These are phyloP conservation scores for Afroboletus lepidellus DNA, from an alignment of 1,284 basidiomycete genomes.

Conservation along the genomic window DNA sequence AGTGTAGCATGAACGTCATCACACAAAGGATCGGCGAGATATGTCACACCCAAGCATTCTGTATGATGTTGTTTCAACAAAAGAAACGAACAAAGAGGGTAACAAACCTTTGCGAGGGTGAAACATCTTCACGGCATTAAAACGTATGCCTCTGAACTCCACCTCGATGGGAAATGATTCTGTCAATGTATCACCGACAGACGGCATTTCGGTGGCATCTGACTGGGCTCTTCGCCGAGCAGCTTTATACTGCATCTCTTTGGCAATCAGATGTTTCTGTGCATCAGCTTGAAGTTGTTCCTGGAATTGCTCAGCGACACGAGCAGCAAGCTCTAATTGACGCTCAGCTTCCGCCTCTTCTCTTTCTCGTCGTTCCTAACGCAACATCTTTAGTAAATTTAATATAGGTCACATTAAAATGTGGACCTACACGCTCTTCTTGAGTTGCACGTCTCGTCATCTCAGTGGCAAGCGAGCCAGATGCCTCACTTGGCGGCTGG, in stretches of 20 bases:
- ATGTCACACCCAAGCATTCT: constrained; percentile 65
- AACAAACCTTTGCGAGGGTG: constrained; percentile 60
- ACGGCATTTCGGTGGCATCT: constrained; percentile 62
- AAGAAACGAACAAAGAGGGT: background rate
- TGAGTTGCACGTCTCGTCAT: constrained; percentile 70
- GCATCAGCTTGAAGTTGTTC: constrained; percentile 62
- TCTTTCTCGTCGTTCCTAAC: constrained; percentile 36
- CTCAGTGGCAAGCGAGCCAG: constrained; percentile 68
- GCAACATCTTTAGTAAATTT: constrained; percentile 3
- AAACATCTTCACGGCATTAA: constrained; percentile 66
- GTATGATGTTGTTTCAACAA: background rate
- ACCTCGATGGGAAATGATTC: constrained; percentile 62
- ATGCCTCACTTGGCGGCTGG: constrained; percentile 53
- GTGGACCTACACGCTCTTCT: constrained; percentile 52
- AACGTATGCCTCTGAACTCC: constrained; percentile 54
- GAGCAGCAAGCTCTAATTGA: constrained; percentile 47
- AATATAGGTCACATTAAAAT: background rate
- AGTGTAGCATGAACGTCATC: constrained; percentile 56
- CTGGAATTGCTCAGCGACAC: constrained; percentile 54
- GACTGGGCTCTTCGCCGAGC: constrained; percentile 60
- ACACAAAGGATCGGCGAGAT: constrained; percentile 69
- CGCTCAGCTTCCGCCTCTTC: constrained; percentile 51
- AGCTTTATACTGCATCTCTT: constrained; percentile 53
- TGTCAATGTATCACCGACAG: constrained; percentile 50
- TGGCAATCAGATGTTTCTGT: constrained; percentile 50